Percentiles rank a stretch among this genome's conserved stretches.
Evolutionary conservation across 768 basidiomycete genomes (phyloP).

Genomic region (Auricularia heimuer): DNA sequence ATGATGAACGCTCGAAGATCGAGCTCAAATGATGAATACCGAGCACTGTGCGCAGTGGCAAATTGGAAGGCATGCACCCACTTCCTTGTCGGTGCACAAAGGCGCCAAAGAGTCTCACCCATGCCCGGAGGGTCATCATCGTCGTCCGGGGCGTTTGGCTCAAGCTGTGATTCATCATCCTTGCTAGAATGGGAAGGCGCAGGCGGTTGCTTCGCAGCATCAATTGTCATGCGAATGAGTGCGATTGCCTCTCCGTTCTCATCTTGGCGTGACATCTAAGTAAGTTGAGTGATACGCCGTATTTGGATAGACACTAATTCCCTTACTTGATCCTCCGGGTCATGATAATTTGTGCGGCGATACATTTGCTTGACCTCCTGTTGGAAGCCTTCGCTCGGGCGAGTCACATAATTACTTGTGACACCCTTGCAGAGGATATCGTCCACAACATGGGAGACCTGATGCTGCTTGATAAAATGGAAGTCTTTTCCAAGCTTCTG

Average conservation of each 20-base stretch:
- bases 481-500: constrained; percentile 16
- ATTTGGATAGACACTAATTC: neutral
- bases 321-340: constrained; percentile 22
- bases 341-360: constrained; percentile 20
- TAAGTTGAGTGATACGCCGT: neutral
- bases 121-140: neutral
- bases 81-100: no score
- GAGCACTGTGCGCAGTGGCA: no score
- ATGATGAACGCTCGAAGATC: no score
- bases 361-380: constrained; percentile 22
- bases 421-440: constrained; percentile 21
- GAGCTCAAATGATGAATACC: no score
- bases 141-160: neutral
- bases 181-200: neutral
- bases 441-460: constrained; percentile 14
- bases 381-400: constrained; percentile 23
- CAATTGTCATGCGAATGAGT: constrained; percentile 18
- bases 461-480: constrained; percentile 25
- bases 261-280: neutral
- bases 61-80: no score
- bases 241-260: constrained; percentile 13
- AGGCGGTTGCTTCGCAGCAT: constrained; percentile 12
- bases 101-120: no score
- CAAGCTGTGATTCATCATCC: neutral
- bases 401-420: constrained; percentile 20